Evolutionary conservation across 2,329 filamentous ascomycete genomes (phyloP).

Genomic region (Alternaria incomplexa): DNA sequence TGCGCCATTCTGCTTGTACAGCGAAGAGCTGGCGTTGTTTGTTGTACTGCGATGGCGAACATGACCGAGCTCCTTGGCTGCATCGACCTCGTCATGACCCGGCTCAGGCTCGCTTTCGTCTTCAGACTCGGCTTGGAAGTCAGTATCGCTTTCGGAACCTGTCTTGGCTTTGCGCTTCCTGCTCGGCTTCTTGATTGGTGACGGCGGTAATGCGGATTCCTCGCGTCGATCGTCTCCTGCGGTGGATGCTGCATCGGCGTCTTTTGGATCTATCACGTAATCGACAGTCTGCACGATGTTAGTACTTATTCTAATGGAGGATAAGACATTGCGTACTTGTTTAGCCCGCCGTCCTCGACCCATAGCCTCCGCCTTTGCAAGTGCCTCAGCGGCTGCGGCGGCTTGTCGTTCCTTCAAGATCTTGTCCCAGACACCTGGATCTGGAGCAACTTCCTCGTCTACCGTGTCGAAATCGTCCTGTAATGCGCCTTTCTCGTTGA

Average conservation of each 20-base stretch:
- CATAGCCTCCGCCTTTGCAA: conserved; percentile 73
- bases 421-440: conserved; percentile 82
- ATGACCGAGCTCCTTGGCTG: conserved; percentile 6
- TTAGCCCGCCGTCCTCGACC: conserved; percentile 83
- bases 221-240: conserved; percentile 25
- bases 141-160: conserved; percentile 55
- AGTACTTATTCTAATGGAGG: neutral
- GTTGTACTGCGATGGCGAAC: conserved; percentile 11
- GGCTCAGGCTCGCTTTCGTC: conserved; percentile 31
- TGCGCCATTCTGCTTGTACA: conserved; percentile 29
- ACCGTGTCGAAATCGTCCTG: conserved; percentile 66
- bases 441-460: conserved; percentile 62
- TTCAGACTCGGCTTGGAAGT: conserved; percentile 53
- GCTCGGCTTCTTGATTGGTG: conserved; percentile 40
- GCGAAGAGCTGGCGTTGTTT: conserved; percentile 12
- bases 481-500: conserved; percentile 75
- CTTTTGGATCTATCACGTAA: conserved; percentile 51
- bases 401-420: conserved; percentile 85
- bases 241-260: conserved; percentile 13
- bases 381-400: conserved; percentile 73
- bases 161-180: conserved; percentile 38
- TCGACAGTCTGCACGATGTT: conserved; percentile 49
- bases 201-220: conserved; percentile 18
- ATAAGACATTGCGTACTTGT: conserved; percentile 51
- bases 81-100: conserved; percentile 11